These are phyloP conservation scores for Microcos paniculata DNA, from an alignment of 345 rosid species.

Conservation along the genomic window DNA sequence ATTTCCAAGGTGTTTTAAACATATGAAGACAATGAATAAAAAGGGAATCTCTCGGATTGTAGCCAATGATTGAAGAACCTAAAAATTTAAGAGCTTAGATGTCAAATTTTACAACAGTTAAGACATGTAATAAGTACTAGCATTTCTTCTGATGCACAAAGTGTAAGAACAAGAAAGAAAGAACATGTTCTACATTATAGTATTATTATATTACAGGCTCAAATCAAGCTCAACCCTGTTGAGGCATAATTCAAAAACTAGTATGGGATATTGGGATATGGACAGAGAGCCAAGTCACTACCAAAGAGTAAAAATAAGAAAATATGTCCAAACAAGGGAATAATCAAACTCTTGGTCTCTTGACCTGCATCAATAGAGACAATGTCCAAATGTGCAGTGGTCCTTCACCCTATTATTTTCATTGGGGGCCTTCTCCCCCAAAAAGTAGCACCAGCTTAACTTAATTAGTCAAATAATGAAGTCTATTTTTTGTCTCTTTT, in stretches of 20 bases:
- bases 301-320: not conserved
- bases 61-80: no score
- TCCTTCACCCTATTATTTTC: not conserved
- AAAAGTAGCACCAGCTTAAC: slow-evolving; percentile 2
- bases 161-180: no score
- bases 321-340: not conserved
- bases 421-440: not conserved
- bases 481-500: not conserved
- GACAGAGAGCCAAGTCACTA: not conserved
- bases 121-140: no score
- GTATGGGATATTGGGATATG: not conserved
- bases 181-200: no score
- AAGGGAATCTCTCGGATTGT: no score
- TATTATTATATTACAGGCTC: no score
- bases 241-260: not conserved
- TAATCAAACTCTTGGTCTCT: not conserved
- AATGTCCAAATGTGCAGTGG: not conserved
- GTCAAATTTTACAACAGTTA: no score
- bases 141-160: no score
- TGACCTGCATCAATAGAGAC: not conserved
- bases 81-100: no score
- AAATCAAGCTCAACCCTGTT: not conserved
- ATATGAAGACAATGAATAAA: no score
- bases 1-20: no score
- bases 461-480: not conserved